Evolutionary conservation across 305 asterid species (phyloP).

Genomic region (Plantago lanceolata): DNA sequence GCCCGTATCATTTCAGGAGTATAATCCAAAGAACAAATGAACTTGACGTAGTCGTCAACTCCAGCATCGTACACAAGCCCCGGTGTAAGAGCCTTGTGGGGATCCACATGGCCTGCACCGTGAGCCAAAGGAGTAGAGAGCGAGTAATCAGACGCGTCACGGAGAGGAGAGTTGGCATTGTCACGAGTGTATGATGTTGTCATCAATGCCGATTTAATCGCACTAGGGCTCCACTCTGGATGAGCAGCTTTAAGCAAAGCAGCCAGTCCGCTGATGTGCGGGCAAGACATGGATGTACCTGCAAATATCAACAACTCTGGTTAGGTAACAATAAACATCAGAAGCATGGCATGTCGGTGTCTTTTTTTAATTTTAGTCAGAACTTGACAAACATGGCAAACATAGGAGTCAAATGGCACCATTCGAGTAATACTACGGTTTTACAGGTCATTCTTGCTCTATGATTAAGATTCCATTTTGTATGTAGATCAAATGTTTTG

Average conservation of each 20-base stretch:
- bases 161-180: conserved; percentile 58
- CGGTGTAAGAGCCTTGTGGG: conserved; percentile 67
- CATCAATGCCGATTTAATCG: conserved; percentile 72
- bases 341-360: neutral
- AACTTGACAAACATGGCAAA: neutral
- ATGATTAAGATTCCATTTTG: conserved; percentile 17
- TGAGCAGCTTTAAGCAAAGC: conserved; percentile 72
- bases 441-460: conserved; percentile 24
- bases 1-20: conserved; percentile 37
- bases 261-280: conserved; percentile 71
- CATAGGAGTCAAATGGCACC: conserved; percentile 9
- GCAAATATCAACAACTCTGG: conserved; percentile 3
- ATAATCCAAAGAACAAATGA: conserved; percentile 78
- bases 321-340: neutral
- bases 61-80: conserved; percentile 74
- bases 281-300: conserved; percentile 97
- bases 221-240: conserved; percentile 76
- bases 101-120: conserved; percentile 88
- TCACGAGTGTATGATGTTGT: conserved; percentile 65
- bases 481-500: conserved; percentile 2
- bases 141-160: conserved; percentile 50
- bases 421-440: neutral
- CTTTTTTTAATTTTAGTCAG: neutral
- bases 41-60: conserved; percentile 53
- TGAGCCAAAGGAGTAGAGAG: conserved; percentile 59